phyloP scores from a whole-genome alignment of 1,284 basidiomycete genomes.

The Cutaneotrichosporon sp. region DNA sequence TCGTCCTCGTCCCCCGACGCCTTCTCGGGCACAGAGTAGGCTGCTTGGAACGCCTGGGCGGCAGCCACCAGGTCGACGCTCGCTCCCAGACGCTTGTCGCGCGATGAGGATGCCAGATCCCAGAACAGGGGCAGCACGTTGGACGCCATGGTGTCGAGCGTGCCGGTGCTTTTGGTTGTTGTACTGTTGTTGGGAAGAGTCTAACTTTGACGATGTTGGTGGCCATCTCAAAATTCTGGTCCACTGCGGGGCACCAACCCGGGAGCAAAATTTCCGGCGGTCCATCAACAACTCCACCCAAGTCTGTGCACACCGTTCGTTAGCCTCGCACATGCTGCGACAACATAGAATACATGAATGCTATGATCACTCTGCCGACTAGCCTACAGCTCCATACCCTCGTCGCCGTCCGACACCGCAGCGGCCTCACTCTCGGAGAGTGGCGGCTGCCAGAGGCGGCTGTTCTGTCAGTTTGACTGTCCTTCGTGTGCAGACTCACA shows the following conservation, averaged over 20 bases:
- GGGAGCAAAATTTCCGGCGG: constrained; percentile 4
- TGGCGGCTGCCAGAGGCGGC: constrained; percentile 26
- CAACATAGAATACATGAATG: constrained; percentile 8
- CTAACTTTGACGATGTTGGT: neutral
- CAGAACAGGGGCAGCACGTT: constrained; percentile 81
- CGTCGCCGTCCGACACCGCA: constrained; percentile 4
- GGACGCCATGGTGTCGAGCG: constrained; percentile 33
- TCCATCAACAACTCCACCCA: neutral
- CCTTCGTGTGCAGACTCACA: constrained; percentile 50
- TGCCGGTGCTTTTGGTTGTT: constrained; percentile 1
- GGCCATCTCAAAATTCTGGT: neutral
- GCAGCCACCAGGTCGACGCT: constrained; percentile 79
- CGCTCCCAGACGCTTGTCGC: constrained; percentile 77
- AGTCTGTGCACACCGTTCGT: neutral
- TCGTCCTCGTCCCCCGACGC: constrained; percentile 40
- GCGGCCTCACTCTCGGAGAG: neutral
- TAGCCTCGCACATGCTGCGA: neutral
- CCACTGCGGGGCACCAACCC: neutral
- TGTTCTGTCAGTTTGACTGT: constrained; percentile 6
- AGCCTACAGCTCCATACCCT: constrained; percentile 24
- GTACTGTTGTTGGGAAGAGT: neutral
- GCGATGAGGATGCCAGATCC: constrained; percentile 82
- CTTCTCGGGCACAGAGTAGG: constrained; percentile 15
- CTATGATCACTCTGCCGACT: neutral
- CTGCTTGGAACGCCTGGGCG: constrained; percentile 78